phyloP scores from a whole-genome alignment of 73 alveolate species.

The Paramecium biaurelia region DNA sequence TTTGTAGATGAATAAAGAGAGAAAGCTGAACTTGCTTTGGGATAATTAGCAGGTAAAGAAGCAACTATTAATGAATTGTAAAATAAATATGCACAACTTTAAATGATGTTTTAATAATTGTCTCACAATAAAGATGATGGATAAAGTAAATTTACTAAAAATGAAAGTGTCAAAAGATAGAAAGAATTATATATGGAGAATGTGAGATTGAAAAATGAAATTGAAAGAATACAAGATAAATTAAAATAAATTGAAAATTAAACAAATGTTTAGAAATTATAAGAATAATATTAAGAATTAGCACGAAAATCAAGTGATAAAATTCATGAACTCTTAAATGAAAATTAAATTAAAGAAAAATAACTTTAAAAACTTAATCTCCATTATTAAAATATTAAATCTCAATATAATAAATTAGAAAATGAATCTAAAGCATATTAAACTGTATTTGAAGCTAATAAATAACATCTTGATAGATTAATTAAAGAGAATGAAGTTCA shows the following conservation, averaged over 20 bases:
- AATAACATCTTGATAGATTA: background rate
- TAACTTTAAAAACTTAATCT: conserved; percentile 16
- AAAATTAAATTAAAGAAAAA: conserved; percentile 37
- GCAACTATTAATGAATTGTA: background rate
- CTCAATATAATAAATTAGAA: conserved; percentile 15
- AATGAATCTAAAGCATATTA: conserved; percentile 49
- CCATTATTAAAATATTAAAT: conserved; percentile 16
- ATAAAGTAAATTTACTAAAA: background rate
- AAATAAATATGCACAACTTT: background rate
- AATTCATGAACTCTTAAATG: conserved; percentile 5
- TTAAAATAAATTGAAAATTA: background rate
- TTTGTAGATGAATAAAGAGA: background rate
- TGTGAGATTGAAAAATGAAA: conserved; percentile 9
- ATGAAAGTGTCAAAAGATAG: background rate
- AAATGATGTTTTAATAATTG: background rate
- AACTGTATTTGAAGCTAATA: conserved; percentile 43
- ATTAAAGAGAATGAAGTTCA: background rate
- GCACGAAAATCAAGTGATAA: background rate
- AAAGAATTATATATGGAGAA: conserved; percentile 47
- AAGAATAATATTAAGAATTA: background rate
- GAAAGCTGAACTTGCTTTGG: background rate
- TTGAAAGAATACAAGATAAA: background rate
- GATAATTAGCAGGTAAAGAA: background rate
- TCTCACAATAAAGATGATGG: background rate
- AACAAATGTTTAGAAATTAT: background rate